These are phyloP conservation scores for Penicillium robsamsonii DNA, from an alignment of 495 filamentous ascomycete genomes.

Conservation along the genomic window DNA sequence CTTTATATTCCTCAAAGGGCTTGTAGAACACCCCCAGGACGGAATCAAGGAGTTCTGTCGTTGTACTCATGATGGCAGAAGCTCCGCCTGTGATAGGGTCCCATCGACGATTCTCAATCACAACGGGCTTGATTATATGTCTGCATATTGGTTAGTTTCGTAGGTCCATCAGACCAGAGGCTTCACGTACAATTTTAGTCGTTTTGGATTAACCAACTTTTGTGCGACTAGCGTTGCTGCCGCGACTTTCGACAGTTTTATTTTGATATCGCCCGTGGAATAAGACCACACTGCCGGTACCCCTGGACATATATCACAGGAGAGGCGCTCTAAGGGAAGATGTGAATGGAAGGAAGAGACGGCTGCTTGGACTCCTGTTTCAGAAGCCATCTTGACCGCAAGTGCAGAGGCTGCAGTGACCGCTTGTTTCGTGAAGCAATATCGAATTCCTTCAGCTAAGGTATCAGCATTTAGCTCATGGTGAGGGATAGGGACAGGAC, in stretches of 20 bases:
- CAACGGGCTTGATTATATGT: no score
- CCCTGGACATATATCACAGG: conserved; percentile 1
- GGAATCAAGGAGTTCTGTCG: no score
- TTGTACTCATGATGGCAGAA: no score
- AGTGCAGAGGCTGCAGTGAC: background rate
- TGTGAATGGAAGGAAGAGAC: background rate
- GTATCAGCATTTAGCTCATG: background rate
- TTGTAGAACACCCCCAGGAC: background rate
- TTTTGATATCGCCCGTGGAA: background rate
- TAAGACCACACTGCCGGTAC: conserved; percentile 2
- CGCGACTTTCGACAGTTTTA: background rate
- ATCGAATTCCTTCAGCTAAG: background rate
- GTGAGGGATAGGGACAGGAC: background rate
- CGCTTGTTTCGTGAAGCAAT: background rate
- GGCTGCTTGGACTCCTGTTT: background rate
- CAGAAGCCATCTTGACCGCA: background rate
- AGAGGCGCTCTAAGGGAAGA: background rate
- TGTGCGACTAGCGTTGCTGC: background rate
- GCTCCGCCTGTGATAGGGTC: no score
- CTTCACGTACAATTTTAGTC: background rate
- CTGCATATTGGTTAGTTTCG: no score
- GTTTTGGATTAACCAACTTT: background rate
- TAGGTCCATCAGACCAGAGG: background rate
- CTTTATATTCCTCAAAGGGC: conserved; percentile 1
- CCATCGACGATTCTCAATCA: no score